A percentile compares a stretch with the other conserved stretches of the same genome.
These are phyloP conservation scores for Saccharomycopsis fibuligera DNA, from an alignment of 805 yeast genomes.

Conservation along the genomic window DNA sequence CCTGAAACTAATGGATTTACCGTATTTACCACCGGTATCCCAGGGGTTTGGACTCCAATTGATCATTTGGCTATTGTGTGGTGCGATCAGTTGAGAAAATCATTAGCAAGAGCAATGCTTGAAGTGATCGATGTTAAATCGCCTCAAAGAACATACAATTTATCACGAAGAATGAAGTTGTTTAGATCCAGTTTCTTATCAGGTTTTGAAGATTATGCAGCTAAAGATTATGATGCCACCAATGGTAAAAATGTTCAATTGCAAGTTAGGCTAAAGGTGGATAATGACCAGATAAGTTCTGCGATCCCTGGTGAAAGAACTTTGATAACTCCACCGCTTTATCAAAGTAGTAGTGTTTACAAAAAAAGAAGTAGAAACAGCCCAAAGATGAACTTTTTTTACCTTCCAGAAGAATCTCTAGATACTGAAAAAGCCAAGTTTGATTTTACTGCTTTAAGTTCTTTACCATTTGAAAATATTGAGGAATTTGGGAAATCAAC, in stretches of 20 bases:
- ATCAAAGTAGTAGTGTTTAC: background rate
- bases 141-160: slow-evolving; percentile 44
- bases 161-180: slow-evolving; percentile 51
- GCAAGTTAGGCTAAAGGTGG: slow-evolving; percentile 23
- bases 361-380: slow-evolving; percentile 13
- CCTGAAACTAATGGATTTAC: slow-evolving; percentile 77
- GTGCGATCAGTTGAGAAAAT: slow-evolving; percentile 82
- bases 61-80: slow-evolving; percentile 95
- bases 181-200: slow-evolving; percentile 42
- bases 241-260: slow-evolving; percentile 3
- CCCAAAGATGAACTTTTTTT: slow-evolving; percentile 21
- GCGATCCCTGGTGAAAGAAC: slow-evolving; percentile 21
- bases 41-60: slow-evolving; percentile 87
- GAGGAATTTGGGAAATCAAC: slow-evolving; percentile 16
- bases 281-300: slow-evolving; percentile 23
- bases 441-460: slow-evolving; percentile 25
- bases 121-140: slow-evolving; percentile 48
- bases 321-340: slow-evolving; percentile 9
- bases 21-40: slow-evolving; percentile 78
- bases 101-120: slow-evolving; percentile 51
- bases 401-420: slow-evolving; percentile 14
- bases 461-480: slow-evolving; percentile 20
- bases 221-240: slow-evolving; percentile 11
- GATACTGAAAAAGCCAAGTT: slow-evolving; percentile 1
- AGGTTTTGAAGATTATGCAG: slow-evolving; percentile 47